Evolutionary conservation across 306 rosid genomes (phyloP).

Genomic region (Dryas alaskensis): DNA sequence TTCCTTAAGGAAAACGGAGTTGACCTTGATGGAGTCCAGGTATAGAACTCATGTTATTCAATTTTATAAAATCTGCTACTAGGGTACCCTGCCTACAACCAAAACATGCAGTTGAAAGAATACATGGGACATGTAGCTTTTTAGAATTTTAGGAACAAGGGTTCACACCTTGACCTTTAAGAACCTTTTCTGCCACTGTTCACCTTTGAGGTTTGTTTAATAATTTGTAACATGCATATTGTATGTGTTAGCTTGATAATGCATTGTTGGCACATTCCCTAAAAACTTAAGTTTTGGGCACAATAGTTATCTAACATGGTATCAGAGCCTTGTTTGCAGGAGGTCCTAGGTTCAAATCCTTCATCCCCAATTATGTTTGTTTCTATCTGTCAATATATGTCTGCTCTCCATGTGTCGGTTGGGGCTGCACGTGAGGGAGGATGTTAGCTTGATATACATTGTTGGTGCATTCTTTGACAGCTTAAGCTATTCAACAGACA

Average conservation of each 20-base stretch:
- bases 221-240: neutral
- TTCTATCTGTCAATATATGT: no score
- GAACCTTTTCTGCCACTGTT: neutral
- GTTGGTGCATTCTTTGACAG: no score
- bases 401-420: no score
- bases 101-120: neutral
- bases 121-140: neutral
- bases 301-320: no score
- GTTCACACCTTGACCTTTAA: neutral
- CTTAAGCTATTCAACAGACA: neutral
- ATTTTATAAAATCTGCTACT: neutral
- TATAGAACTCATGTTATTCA: constrained; percentile 5
- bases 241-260: neutral
- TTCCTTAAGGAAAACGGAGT: constrained; percentile 39
- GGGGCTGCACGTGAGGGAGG: no score
- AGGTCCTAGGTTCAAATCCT: no score
- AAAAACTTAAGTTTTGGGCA: no score
- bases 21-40: constrained; percentile 37
- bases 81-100: neutral
- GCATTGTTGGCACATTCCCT: no score
- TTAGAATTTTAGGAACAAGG: neutral
- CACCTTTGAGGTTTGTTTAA: neutral
- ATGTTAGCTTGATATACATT: no score
- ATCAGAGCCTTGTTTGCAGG: no score
- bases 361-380: no score